Percentiles rank a stretch among this genome's conserved stretches.
Evolutionary conservation across 495 filamentous ascomycete genomes (phyloP).

Genomic region (Penicillium salamii): DNA sequence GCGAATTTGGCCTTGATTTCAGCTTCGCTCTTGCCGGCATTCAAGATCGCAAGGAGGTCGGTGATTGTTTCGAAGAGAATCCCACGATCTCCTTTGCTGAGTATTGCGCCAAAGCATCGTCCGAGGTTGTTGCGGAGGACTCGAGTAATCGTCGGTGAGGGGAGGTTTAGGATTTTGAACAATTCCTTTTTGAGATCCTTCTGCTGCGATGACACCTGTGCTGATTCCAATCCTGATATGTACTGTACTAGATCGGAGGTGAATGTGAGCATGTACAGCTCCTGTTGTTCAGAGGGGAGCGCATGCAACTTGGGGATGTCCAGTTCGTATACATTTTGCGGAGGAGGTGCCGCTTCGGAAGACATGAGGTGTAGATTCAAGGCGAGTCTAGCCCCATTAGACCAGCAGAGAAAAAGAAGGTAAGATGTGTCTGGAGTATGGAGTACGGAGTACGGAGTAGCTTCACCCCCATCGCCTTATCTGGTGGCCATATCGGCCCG

Average conservation of each 20-base stretch:
- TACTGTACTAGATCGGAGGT: slow-evolving; percentile 78
- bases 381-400: slow-evolving; percentile 23
- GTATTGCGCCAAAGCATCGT: slow-evolving; percentile 76
- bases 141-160: slow-evolving; percentile 79
- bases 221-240: slow-evolving; percentile 67
- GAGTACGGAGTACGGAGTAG: not conserved
- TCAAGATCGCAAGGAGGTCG: slow-evolving; percentile 74
- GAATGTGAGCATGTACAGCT: slow-evolving; percentile 88
- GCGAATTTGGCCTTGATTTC: slow-evolving; percentile 79
- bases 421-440: not conserved
- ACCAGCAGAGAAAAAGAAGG: slow-evolving; percentile 7
- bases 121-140: slow-evolving; percentile 88
- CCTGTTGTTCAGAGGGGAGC: slow-evolving; percentile 91
- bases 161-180: slow-evolving; percentile 84
- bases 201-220: slow-evolving; percentile 83
- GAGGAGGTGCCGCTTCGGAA: slow-evolving; percentile 28
- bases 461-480: slow-evolving; percentile 23
- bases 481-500: slow-evolving; percentile 32
- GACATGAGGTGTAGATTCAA: slow-evolving; percentile 37
- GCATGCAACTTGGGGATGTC: slow-evolving; percentile 84
- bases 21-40: slow-evolving; percentile 74
- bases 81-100: slow-evolving; percentile 86
- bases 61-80: slow-evolving; percentile 91
- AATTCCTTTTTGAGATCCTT: slow-evolving; percentile 85
- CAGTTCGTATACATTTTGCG: slow-evolving; percentile 58